Base-by-base conservation (phyloP, 1,284 basidiomycete species). In the Rugosomyces carneus region DNA sequence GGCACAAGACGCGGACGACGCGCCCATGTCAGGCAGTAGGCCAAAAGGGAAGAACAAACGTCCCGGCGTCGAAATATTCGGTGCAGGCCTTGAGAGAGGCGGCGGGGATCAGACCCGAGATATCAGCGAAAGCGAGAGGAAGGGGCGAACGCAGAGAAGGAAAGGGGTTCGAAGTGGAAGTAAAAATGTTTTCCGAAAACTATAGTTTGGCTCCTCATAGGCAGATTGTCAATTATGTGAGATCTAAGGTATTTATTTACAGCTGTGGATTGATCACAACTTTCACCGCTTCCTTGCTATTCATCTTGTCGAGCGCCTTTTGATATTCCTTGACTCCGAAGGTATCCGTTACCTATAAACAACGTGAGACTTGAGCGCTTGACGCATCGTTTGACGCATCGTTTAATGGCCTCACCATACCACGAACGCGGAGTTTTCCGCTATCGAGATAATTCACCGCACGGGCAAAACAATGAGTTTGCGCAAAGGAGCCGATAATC, bases 401-500 rank as follows among this genome's bases (percentile, higher is more conserved):
- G 10, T 19, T 26, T 20, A 37, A 21, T 32, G 38, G 10, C 21
- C 66, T 61, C 44, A 82, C 89, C 84, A 93, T 89, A 37, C 89
- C 89, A 64, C 87, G 84, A 37, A 87, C 80, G 45, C 74, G 81
- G 60, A 93, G 72, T 68, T 89, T 91, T 24, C 88, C 86, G 56
- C 79, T 81, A 59, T 93, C 89, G 47, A 93, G 78, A 62, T 92
- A 90, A n/a, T 81, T 83, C 40, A 93, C 80, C 5, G 90, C 88
- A 38, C 90, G 82, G 45, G 89, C 87, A 77, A 93, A 92, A 68
- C 89, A 92, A 67, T 78, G 80, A 6, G 81, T 84, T 60, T 92
- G 89, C 8, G 87, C 83, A 68, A 91, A 91, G 1, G 88, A 91
- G 26, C 88, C 88, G 54, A 91, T 84, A 58, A 92, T 89, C 84